These are phyloP conservation scores for Acephala macrosclerotiorum DNA, from an alignment of 2,329 filamentous ascomycete genomes.

Conservation along the genomic window DNA sequence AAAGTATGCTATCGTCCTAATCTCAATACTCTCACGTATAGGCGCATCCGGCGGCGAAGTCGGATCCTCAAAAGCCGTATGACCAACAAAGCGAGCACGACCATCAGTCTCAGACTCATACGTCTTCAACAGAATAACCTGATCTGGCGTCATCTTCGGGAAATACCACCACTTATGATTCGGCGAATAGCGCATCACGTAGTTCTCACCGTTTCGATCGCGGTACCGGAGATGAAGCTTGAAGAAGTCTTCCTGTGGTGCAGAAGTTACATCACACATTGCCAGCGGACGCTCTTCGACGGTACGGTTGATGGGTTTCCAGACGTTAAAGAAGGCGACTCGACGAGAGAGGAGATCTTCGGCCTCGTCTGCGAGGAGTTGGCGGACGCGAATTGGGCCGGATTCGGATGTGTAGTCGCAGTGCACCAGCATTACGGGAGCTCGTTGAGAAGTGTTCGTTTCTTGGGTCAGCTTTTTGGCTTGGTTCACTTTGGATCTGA, in stretches of 20 bases:
- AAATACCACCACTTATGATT: conserved; percentile 30
- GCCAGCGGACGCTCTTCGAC: conserved; percentile 28
- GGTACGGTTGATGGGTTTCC: conserved; percentile 25
- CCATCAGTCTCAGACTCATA: conserved; percentile 28
- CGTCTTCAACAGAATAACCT: conserved; percentile 30
- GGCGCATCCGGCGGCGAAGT: conserved; percentile 21
- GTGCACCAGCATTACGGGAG: conserved; percentile 29
- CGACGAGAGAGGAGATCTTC: conserved; percentile 24
- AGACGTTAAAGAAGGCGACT: conserved; percentile 32
- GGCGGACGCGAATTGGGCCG: conserved; percentile 20
- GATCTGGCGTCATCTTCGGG: conserved; percentile 27
- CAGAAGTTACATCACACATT: conserved; percentile 29
- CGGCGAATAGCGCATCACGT: conserved; percentile 27
- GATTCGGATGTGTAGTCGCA: conserved; percentile 30
- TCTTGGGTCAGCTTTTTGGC: conserved; percentile 28
- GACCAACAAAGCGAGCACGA: conserved; percentile 27
- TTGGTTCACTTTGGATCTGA: conserved; percentile 27
- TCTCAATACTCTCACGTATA: conserved; percentile 31
- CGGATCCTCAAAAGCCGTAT: conserved; percentile 31
- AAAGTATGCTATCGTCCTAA: conserved; percentile 31
- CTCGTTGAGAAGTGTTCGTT: conserved; percentile 24
- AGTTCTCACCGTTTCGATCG: conserved; percentile 30
- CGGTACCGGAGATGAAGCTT: conserved; percentile 28
- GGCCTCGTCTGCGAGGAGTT: conserved; percentile 25
- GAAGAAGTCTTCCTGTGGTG: conserved; percentile 26